Evolutionary conservation across 2,329 filamentous ascomycete species (phyloP).

Genomic region (Sordariomycetes sp.): DNA sequence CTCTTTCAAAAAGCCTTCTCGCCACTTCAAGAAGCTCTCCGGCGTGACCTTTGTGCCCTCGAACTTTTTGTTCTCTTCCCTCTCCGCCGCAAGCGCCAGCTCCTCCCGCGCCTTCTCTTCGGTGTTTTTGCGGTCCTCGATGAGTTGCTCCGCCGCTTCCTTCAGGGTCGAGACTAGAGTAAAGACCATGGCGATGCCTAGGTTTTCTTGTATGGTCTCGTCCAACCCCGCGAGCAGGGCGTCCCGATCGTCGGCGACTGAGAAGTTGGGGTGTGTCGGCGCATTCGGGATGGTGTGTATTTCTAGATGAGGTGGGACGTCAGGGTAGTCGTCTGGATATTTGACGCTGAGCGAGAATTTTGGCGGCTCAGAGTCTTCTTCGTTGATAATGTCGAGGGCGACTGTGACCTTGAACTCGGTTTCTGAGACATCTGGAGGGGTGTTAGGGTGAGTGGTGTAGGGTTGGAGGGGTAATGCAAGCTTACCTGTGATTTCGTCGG

Average conservation of each 20-base stretch:
- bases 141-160: slow-evolving; percentile 79
- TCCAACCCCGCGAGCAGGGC: slow-evolving; percentile 61
- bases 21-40: slow-evolving; percentile 79
- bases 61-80: slow-evolving; percentile 94
- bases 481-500: slow-evolving; percentile 88
- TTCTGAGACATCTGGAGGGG: slow-evolving; percentile 68
- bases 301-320: slow-evolving; percentile 75
- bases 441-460: neutral
- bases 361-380: slow-evolving; percentile 56
- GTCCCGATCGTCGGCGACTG: slow-evolving; percentile 70
- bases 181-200: slow-evolving; percentile 98
- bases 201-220: slow-evolving; percentile 77
- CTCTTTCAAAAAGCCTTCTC: slow-evolving; percentile 67
- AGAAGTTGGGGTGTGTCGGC: slow-evolving; percentile 62
- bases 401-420: slow-evolving; percentile 82
- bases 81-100: slow-evolving; percentile 52
- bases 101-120: slow-evolving; percentile 50
- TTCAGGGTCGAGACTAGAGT: slow-evolving; percentile 81
- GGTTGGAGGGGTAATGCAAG: neutral
- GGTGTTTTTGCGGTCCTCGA: slow-evolving; percentile 62
- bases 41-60: slow-evolving; percentile 82
- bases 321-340: slow-evolving; percentile 87
- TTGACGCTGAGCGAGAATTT: slow-evolving; percentile 74
- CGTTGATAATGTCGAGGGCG: slow-evolving; percentile 66
- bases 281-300: slow-evolving; percentile 65